Evolutionary conservation across 805 yeast species (phyloP).

Genomic region (Saccharomycopsis synnaedendra): DNA sequence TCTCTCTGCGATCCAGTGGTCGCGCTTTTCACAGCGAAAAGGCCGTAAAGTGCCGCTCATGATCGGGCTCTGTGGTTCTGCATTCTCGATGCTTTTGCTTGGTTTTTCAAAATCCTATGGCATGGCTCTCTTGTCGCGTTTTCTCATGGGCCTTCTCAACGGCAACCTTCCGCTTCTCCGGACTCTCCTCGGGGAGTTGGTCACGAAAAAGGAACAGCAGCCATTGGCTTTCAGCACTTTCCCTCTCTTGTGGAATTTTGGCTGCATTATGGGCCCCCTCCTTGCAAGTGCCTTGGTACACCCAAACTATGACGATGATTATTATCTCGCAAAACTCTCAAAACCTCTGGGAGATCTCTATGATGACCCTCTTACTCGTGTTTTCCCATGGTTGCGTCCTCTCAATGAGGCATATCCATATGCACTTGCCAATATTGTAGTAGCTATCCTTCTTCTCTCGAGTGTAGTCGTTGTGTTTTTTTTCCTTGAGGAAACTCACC

Average conservation of each 20-base stretch:
- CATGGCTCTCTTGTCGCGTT: slow-evolving; percentile 42
- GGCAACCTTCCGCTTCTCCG: slow-evolving; percentile 59
- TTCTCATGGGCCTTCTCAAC: slow-evolving; percentile 43
- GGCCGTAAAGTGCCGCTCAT: slow-evolving; percentile 48
- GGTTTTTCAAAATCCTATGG: slow-evolving; percentile 44
- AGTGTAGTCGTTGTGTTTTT: slow-evolving; percentile 31
- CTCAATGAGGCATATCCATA: slow-evolving; percentile 33
- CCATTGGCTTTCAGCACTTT: slow-evolving; percentile 51
- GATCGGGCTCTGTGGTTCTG: slow-evolving; percentile 42
- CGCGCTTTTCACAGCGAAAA: slow-evolving; percentile 37
- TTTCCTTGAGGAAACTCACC: slow-evolving; percentile 45
- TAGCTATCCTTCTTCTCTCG: slow-evolving; percentile 26
- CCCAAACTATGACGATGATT: slow-evolving; percentile 26
- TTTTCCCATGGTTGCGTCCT: slow-evolving; percentile 19
- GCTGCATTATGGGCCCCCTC: slow-evolving; percentile 50
- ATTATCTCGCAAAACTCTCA: slow-evolving; percentile 1
- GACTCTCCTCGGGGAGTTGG: slow-evolving; percentile 48
- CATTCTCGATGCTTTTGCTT: slow-evolving; percentile 34
- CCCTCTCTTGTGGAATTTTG: slow-evolving; percentile 52
- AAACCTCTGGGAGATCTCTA: background rate
- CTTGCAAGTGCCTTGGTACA: slow-evolving; percentile 43
- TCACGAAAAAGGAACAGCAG: slow-evolving; percentile 42
- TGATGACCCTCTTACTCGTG: slow-evolving; percentile 1
- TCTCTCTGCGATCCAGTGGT: slow-evolving; percentile 50
- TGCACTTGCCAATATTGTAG: slow-evolving; percentile 40